These are phyloP conservation scores for Takashimella tepidaria DNA, from an alignment of 1,284 basidiomycete genomes.

Conservation along the genomic window DNA sequence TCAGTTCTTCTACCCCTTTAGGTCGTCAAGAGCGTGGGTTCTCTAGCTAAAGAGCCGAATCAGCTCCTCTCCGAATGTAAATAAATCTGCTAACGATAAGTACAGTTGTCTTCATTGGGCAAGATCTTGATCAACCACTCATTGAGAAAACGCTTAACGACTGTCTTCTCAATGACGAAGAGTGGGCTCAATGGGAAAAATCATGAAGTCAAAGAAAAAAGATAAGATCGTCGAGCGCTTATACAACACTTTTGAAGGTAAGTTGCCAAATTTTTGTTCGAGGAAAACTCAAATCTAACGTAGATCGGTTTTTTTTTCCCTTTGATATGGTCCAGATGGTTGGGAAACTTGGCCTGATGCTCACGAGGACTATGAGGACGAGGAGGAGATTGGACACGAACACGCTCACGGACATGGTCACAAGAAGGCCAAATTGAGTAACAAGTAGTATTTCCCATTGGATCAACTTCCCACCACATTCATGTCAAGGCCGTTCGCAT, in stretches of 20 bases:
- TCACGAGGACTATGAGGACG: slow-evolving; percentile 29
- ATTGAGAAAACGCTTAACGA: slow-evolving; percentile 44
- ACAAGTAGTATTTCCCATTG: too few species aligned
- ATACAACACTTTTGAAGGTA: slow-evolving; percentile 42
- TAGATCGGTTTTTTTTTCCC: too few species aligned
- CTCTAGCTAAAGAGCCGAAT: too few species aligned
- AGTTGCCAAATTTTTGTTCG: slow-evolving; percentile 6
- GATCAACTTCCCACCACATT: too few species aligned
- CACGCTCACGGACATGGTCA: slow-evolving; percentile 8
- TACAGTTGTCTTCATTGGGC: slow-evolving; percentile 42
- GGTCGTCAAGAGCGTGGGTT: slow-evolving; percentile 46
- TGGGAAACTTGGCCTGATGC: slow-evolving; percentile 47
- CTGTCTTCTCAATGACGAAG: slow-evolving; percentile 45
- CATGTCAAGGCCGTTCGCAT: too few species aligned
- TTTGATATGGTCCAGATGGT: too few species aligned
- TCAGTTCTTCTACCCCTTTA: too few species aligned
- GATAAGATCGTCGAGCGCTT: slow-evolving; percentile 40
- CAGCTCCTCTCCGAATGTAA: too few species aligned
- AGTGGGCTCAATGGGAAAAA: slow-evolving; percentile 47
- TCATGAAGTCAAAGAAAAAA: slow-evolving; percentile 41
- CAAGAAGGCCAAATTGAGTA: not conserved
- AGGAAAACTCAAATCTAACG: too few species aligned
- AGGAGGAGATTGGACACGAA: not conserved
- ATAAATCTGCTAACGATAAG: too few species aligned
- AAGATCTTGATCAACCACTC: slow-evolving; percentile 36